Evolutionary conservation across 495 filamentous ascomycete genomes (phyloP).

Genomic region (Rhypophila decipiens): DNA sequence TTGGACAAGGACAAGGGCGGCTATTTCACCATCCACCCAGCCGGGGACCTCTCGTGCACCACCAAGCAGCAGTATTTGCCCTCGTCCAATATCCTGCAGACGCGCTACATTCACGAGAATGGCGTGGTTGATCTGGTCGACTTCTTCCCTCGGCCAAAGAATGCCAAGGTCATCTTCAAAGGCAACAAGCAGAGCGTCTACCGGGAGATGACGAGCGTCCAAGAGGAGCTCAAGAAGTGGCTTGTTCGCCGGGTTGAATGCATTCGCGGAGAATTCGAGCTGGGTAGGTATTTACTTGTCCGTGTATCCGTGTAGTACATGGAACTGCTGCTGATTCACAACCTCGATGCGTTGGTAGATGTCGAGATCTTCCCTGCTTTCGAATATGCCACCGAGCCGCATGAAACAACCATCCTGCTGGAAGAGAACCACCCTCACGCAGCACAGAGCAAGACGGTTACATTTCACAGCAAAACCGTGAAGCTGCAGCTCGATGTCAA

Average conservation of each 20-base stretch:
- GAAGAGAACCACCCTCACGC: slow-evolving; percentile 25
- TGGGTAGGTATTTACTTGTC: slow-evolving; percentile 28
- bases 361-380: slow-evolving; percentile 67
- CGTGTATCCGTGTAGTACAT: neutral
- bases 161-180: slow-evolving; percentile 32
- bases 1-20: slow-evolving; percentile 67
- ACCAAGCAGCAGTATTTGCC: slow-evolving; percentile 67
- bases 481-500: slow-evolving; percentile 60
- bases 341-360: slow-evolving; percentile 22
- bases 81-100: slow-evolving; percentile 64
- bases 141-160: slow-evolving; percentile 61
- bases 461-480: slow-evolving; percentile 51
- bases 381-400: slow-evolving; percentile 55
- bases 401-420: slow-evolving; percentile 45
- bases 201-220: slow-evolving; percentile 43
- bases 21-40: slow-evolving; percentile 56
- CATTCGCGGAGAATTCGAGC: slow-evolving; percentile 52
- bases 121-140: slow-evolving; percentile 65
- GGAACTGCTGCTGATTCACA: neutral
- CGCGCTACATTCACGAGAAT: slow-evolving; percentile 62
- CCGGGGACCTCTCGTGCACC: slow-evolving; percentile 39
- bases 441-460: slow-evolving; percentile 50
- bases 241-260: slow-evolving; percentile 65
- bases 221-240: slow-evolving; percentile 51
- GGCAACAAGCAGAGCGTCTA: slow-evolving; percentile 41